A percentile compares a stretch with the other conserved stretches of the same genome.
Conservation (phyloP, 768 basidiomycete genomes). For the Serendipita sp. region DNA sequence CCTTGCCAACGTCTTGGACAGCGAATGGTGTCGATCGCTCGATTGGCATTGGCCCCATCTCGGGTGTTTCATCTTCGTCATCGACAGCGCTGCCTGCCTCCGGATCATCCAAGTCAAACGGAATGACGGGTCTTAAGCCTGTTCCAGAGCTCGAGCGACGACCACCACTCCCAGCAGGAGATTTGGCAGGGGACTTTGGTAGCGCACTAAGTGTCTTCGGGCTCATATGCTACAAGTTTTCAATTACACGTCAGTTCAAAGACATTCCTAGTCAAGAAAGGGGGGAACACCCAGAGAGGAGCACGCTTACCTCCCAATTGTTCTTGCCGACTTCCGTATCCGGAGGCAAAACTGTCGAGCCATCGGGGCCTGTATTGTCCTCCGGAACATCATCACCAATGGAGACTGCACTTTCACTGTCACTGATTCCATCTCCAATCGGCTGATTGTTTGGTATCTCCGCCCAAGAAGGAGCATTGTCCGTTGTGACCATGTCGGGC, state of each 20-base stretch:
- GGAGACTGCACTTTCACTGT: constrained; percentile 82
- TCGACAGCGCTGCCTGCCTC: constrained; percentile 38
- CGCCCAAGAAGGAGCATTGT: constrained; percentile 22
- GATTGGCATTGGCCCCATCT: constrained; percentile 49
- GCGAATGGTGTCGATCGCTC: constrained; percentile 60
- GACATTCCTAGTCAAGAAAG: constrained; percentile 1
- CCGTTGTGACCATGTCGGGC: constrained; percentile 26
- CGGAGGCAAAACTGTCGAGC: constrained; percentile 42
- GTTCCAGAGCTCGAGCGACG: constrained; percentile 71
- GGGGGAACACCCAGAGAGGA: constrained; percentile 4
- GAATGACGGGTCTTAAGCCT: constrained; percentile 66
- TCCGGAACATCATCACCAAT: constrained; percentile 83
- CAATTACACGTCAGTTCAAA: neutral
- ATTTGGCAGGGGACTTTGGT: constrained; percentile 44
- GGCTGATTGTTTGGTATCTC: constrained; percentile 23
- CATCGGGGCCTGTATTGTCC: constrained; percentile 38
- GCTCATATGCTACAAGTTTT: constrained; percentile 64
- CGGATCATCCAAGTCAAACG: constrained; percentile 56
- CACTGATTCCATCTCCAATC: constrained; percentile 78
- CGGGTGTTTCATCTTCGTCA: constrained; percentile 58
- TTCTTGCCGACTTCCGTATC: constrained; percentile 40
- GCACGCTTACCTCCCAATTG: constrained; percentile 75
- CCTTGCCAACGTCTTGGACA: constrained; percentile 39
- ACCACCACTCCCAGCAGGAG: constrained; percentile 34
- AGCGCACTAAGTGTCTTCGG: constrained; percentile 88